Evolutionary conservation across 768 basidiomycete genomes (phyloP), one percentile per base, ranked within the genome.

Genomic region (Pleurotus sapidus): DNA sequence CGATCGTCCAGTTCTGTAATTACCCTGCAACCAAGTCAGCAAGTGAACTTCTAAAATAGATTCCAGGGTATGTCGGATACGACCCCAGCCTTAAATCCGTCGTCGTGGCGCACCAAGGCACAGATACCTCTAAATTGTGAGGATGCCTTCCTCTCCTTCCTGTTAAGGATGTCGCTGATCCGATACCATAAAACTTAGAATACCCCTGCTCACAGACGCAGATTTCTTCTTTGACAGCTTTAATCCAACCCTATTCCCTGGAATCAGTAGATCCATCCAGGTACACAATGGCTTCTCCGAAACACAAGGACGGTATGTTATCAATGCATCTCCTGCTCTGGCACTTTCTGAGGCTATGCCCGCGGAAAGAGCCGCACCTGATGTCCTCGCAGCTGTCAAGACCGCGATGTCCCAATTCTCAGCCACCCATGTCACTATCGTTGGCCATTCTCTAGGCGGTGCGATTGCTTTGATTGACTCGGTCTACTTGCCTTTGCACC

Each of bases 401-500:
- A 56, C 55, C 0, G 66, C 75, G 6, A 72, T 81, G 56, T 61
- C 72, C 9, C 59, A 58, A 8, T 70, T 75, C 59, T 59, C 62
- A 1, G 72, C 77, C 2, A 74, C 58, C 0, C 61, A 69, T 5
- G 75, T 83, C 25, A 73, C 78, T 2, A 65, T 77, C 43, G 75
- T 80, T 45, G 80, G 82, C 1, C 80, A 81, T 56, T 77, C 77
- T 47, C 70, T 82, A 72, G 81, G 84, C 47, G 84, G 75, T 34
- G 84, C 83, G 1, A 67, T 86, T 50, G 70, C 82, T 4, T 72
- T 87, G 12, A 72, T 88, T 14, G 83, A 86, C 56, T 70, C 78
- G 9, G 72, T 87, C 39, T 85, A 78, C 61, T 74, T 88, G 18
- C 78, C 78, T 7, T 67, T 82, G 23, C 78, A 83, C 62, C 67